A percentile compares a stretch with the other conserved stretches of the same genome.
These are phyloP conservation scores for Hymenoscyphus linearis DNA, from an alignment of 2,329 filamentous ascomycete species.

Conservation along the genomic window DNA sequence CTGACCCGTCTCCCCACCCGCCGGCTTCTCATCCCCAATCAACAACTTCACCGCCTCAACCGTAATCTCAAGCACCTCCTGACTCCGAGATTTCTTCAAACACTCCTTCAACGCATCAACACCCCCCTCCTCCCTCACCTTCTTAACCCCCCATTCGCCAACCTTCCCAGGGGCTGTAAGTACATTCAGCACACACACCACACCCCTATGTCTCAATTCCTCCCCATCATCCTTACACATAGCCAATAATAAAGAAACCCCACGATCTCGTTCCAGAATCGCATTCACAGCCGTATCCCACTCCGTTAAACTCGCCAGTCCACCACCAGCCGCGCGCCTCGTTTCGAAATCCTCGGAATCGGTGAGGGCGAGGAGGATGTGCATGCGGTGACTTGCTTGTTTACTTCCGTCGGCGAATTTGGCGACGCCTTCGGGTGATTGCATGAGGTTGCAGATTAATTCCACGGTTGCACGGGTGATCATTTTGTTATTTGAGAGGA, in stretches of 20 bases:
- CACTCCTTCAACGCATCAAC: conserved; percentile 64
- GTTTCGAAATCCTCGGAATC: conserved; percentile 80
- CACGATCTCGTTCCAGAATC: conserved; percentile 65
- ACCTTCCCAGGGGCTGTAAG: conserved; percentile 60
- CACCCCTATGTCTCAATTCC: conserved; percentile 65
- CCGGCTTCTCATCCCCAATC: conserved; percentile 21
- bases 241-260: conserved; percentile 71
- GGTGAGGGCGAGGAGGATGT: conserved; percentile 80
- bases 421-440: conserved; percentile 58
- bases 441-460: conserved; percentile 84
- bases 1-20: conserved; percentile 8
- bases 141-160: conserved; percentile 54
- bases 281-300: conserved; percentile 70
- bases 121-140: conserved; percentile 56
- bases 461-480: conserved; percentile 82
- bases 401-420: conserved; percentile 64
- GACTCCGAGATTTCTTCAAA: conserved; percentile 61
- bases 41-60: conserved; percentile 64
- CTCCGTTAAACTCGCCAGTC: conserved; percentile 75
- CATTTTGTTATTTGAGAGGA: conserved; percentile 69
- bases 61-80: conserved; percentile 65
- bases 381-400: conserved; percentile 67
- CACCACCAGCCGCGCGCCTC: conserved; percentile 79
- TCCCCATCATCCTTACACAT: conserved; percentile 71
- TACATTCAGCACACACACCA: conserved; percentile 71